phyloP scores from a whole-genome alignment of 306 rosid genomes.

The Lablab purpureus region DNA sequence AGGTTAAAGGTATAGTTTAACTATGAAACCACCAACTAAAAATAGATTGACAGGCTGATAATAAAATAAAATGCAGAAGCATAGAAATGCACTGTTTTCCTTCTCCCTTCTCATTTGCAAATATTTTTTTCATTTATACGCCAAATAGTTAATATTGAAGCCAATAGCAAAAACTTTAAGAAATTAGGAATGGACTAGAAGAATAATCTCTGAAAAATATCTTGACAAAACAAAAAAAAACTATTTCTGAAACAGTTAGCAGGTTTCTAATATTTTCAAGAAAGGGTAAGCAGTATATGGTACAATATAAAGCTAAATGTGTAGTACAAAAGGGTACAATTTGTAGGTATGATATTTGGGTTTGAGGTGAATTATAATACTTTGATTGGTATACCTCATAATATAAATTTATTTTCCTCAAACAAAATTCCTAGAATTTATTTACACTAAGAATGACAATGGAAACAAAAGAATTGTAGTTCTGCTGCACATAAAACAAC shows the following conservation, averaged over 20 bases:
- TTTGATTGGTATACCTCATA: background rate
- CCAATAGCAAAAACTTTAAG: background rate
- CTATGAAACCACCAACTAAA: conserved; percentile 17
- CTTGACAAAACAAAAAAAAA: background rate
- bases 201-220: background rate
- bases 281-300: background rate
- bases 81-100: background rate
- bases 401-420: background rate
- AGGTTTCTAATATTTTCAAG: background rate
- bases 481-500: background rate
- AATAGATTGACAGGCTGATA: background rate
- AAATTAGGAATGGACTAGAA: background rate
- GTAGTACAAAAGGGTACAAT: background rate
- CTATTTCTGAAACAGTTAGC: background rate
- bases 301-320: background rate
- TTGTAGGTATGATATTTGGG: background rate
- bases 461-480: background rate
- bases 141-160: background rate
- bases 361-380: background rate
- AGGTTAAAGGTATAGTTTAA: conserved; percentile 18
- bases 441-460: background rate
- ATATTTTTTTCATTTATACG: background rate
- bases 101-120: background rate
- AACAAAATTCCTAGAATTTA: background rate
- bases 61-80: background rate